Evolutionary conservation across 306 rosid genomes (phyloP).

Genomic region (Cicer arietinum): DNA sequence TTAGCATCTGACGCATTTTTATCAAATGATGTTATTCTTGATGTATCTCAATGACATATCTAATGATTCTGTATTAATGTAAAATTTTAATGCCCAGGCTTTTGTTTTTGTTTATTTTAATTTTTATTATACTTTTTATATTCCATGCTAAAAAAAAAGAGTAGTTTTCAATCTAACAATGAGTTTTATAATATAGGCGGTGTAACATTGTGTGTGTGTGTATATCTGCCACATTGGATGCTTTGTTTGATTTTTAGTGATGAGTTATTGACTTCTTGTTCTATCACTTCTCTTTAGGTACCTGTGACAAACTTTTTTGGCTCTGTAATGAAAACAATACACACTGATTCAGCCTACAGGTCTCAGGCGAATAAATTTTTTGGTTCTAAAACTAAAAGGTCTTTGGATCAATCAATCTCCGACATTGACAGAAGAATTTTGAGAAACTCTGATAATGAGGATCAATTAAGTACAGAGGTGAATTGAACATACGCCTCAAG

Average conservation of each 20-base stretch:
- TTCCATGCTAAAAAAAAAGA: no score
- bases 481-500: slow-evolving; percentile 23
- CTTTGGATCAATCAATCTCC: slow-evolving; percentile 45
- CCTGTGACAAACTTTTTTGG: slow-evolving; percentile 97
- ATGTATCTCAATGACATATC: no score
- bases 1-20: neutral
- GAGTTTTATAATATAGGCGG: no score
- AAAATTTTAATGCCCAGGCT: no score
- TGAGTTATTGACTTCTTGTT: slow-evolving; percentile 19
- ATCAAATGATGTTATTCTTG: neutral
- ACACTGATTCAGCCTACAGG: slow-evolving; percentile 85
- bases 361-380: slow-evolving; percentile 43
- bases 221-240: neutral
- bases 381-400: slow-evolving; percentile 38
- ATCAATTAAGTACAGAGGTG: slow-evolving; percentile 56
- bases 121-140: no score
- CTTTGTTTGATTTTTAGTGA: slow-evolving; percentile 19
- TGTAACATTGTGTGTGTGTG: no score
- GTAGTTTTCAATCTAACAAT: no score
- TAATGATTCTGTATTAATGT: no score
- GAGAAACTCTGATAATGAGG: slow-evolving; percentile 46
- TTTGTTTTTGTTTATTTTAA: no score
- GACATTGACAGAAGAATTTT: slow-evolving; percentile 47
- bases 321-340: slow-evolving; percentile 91
- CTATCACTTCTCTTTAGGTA: slow-evolving; percentile 59